Conservation (phyloP, 2,329 filamentous ascomycete genomes). For the Dryadomyces quercivorus region DNA sequence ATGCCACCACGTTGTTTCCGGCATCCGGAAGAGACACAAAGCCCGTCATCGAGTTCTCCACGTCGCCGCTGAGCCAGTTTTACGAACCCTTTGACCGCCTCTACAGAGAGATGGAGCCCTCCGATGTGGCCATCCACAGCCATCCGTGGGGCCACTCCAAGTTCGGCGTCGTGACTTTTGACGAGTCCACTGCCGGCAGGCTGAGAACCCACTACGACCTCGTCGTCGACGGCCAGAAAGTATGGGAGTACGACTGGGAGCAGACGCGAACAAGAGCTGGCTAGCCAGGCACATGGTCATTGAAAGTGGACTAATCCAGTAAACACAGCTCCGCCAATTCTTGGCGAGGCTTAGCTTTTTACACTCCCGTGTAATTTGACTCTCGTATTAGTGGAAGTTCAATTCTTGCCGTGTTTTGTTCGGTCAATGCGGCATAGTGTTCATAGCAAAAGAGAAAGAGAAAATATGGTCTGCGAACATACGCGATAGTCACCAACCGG, state of each 20-base stretch:
- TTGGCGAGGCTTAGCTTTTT: no score
- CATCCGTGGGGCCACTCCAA: slow-evolving; percentile 63
- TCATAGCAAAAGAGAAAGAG: no score
- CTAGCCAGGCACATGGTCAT: no score
- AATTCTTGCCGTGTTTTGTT: no score
- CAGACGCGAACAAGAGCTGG: background rate
- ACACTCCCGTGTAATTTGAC: no score
- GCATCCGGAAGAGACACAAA: slow-evolving; percentile 39
- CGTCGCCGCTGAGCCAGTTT: slow-evolving; percentile 83
- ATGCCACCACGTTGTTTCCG: slow-evolving; percentile 72
- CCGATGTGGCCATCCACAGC: slow-evolving; percentile 51
- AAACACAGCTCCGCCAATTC: no score
- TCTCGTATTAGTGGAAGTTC: no score
- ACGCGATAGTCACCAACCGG: no score
- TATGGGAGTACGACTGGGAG: slow-evolving; percentile 44
- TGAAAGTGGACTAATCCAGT: no score
- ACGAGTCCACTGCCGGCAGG: slow-evolving; percentile 38
- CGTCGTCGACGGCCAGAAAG: slow-evolving; percentile 67
- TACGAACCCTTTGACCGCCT: slow-evolving; percentile 78
- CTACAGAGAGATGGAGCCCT: slow-evolving; percentile 47
- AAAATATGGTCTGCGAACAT: no score
- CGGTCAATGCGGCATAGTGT: no score
- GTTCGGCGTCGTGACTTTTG: slow-evolving; percentile 69
- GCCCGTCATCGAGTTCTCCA: slow-evolving; percentile 77
- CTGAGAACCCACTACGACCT: slow-evolving; percentile 68